Conservation (phyloP, 306 rosid genomes). For the Astragalus glycyphyllos region DNA sequence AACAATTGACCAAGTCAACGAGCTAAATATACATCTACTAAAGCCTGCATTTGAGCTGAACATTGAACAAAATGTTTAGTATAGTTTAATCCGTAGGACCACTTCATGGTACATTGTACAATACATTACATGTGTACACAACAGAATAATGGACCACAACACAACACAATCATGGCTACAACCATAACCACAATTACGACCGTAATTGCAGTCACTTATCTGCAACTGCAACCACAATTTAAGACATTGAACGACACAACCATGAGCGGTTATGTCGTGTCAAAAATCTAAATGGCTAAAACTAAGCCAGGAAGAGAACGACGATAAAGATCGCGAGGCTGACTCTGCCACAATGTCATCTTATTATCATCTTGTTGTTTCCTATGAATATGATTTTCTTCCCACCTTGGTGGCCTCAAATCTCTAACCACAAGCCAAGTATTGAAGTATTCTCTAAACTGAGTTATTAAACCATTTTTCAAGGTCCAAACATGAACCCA, state of each 20-base stretch:
- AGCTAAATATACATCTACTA: conserved; percentile 3
- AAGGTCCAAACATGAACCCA: conserved; percentile 95
- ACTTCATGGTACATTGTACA: conserved; percentile 11
- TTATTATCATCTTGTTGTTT: conserved; percentile 20
- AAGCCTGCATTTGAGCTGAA: not conserved
- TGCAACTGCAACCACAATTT: no score
- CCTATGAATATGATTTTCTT: conserved; percentile 29
- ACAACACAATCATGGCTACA: no score
- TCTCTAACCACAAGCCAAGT: conserved; percentile 92
- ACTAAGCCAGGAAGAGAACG: conserved; percentile 77
- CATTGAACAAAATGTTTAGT: not conserved
- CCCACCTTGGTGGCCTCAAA: conserved; percentile 61
- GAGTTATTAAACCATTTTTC: conserved; percentile 68
- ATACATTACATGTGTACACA: conserved; percentile 4
- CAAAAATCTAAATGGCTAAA: conserved; percentile 61
- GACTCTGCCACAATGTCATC: conserved; percentile 83
- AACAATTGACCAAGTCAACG: conserved; percentile 5
- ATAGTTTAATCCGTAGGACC: conserved; percentile 17
- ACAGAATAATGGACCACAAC: no score
- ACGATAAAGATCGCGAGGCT: conserved; percentile 73
- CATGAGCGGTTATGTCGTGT: not conserved
- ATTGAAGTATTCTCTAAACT: conserved; percentile 86
- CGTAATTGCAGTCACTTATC: no score
- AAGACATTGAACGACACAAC: not conserved
- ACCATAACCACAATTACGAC: no score